Percentiles rank a stretch among this genome's conserved stretches.
These are phyloP conservation scores for Picea glauca DNA, from an alignment of 75 land plant genomes.

Conservation along the genomic window DNA sequence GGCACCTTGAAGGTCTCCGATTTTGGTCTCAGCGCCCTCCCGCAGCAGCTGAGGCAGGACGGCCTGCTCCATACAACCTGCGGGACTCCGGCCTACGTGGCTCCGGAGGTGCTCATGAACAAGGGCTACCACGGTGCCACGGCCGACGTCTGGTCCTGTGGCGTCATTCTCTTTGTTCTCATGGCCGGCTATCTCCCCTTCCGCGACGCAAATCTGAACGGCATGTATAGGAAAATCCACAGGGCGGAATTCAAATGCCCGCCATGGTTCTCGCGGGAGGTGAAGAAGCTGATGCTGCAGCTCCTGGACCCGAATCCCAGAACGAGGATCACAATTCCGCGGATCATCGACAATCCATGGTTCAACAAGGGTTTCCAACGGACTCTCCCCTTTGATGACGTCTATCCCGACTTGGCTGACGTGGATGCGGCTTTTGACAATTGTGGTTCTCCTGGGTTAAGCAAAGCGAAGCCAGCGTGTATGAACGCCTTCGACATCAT, in stretches of 20 bases:
- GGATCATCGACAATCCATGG: constrained; percentile 19
- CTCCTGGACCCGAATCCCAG: constrained; percentile 41
- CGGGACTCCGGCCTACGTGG: constrained; percentile 68
- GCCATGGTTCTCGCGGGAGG: constrained; percentile 44
- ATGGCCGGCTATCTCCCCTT: constrained; percentile 27
- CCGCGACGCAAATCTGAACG: constrained; percentile 1
- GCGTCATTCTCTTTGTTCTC: constrained; percentile 33
- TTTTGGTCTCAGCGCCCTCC: constrained; percentile 57
- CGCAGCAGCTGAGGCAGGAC: constrained; percentile 45
- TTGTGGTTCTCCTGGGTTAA: background rate
- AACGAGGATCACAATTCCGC: constrained; percentile 24
- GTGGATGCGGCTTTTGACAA: background rate
- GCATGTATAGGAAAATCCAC: constrained; percentile 25
- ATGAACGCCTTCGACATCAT: constrained; percentile 46
- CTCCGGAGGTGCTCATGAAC: constrained; percentile 55
- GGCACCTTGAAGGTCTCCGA: constrained; percentile 59
- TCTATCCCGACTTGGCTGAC: background rate
- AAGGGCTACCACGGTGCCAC: constrained; percentile 56
- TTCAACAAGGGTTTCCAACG: constrained; percentile 13
- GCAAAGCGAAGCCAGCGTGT: constrained; percentile 18
- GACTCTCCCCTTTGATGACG: background rate
- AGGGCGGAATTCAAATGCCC: constrained; percentile 43
- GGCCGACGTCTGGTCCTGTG: constrained; percentile 58
- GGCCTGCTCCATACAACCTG: constrained; percentile 65
- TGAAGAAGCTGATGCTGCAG: constrained; percentile 21